These are phyloP conservation scores for Arachis hypogaea DNA, from an alignment of 306 rosid species.

Conservation along the genomic window DNA sequence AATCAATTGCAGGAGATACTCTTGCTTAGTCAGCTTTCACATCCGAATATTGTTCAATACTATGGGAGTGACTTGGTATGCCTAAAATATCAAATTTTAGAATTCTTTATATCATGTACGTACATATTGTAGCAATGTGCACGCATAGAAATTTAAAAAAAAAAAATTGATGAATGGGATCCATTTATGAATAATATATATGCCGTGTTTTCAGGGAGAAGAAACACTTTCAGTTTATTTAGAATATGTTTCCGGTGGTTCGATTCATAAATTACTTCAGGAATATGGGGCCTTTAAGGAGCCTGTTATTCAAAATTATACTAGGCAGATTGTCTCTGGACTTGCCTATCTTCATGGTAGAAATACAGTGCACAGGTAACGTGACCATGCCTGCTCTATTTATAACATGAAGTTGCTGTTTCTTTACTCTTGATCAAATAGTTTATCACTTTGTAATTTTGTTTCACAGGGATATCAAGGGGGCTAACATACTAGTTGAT, in stretches of 20 bases:
- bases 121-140: slow-evolving; percentile 2
- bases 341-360: slow-evolving; percentile 95
- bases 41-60: slow-evolving; percentile 92
- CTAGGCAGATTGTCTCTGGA: slow-evolving; percentile 89
- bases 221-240: slow-evolving; percentile 84
- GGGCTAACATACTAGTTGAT: slow-evolving; percentile 96
- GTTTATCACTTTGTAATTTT: slow-evolving; percentile 29
- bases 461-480: slow-evolving; percentile 90
- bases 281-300: slow-evolving; percentile 92
- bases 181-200: slow-evolving; percentile 21
- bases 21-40: slow-evolving; percentile 82
- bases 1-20: slow-evolving; percentile 78
- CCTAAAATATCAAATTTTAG: slow-evolving; percentile 6
- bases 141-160: not conserved
- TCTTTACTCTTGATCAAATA: not conserved
- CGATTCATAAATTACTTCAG: slow-evolving; percentile 90
- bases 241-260: slow-evolving; percentile 96
- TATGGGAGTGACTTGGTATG: slow-evolving; percentile 92
- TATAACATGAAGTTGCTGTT: slow-evolving; percentile 14
- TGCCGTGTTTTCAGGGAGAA: slow-evolving; percentile 67
- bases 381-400: slow-evolving; percentile 20
- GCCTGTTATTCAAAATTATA: slow-evolving; percentile 91
- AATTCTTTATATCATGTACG: slow-evolving; percentile 19
- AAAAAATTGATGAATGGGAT: slow-evolving; percentile 8
- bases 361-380: slow-evolving; percentile 92